These are phyloP conservation scores for Coemansia sp. DNA, from an alignment of 192 early-diverging fungal genomes.

Conservation along the genomic window DNA sequence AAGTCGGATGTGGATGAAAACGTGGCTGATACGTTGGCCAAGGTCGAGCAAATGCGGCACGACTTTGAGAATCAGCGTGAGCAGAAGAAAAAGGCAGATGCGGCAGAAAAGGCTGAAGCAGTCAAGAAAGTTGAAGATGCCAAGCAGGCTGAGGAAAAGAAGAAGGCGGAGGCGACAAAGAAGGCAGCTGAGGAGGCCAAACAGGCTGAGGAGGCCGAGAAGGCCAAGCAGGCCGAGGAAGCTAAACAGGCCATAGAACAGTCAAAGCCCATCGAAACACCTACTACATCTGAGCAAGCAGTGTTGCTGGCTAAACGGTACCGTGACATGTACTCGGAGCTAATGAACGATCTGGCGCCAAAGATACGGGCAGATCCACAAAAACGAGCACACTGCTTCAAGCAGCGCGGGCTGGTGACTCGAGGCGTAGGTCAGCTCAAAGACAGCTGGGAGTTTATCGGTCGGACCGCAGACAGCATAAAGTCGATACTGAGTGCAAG, in stretches of 20 bases:
- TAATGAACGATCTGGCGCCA: slow-evolving; percentile 26
- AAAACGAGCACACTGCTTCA: slow-evolving; percentile 28
- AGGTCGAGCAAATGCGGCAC: slow-evolving; percentile 27
- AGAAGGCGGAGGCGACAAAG: neutral
- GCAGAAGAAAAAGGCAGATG: slow-evolving; percentile 12
- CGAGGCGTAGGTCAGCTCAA: slow-evolving; percentile 49
- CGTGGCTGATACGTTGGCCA: slow-evolving; percentile 17
- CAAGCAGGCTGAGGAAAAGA: no score
- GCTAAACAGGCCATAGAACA: slow-evolving; percentile 12
- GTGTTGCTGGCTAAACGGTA: slow-evolving; percentile 19
- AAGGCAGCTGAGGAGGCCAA: neutral
- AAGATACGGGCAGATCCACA: slow-evolving; percentile 14
- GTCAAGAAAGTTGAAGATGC: neutral
- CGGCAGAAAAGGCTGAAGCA: slow-evolving; percentile 3
- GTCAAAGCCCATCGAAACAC: neutral
- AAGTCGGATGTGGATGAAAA: slow-evolving; percentile 7
- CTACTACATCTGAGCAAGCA: neutral
- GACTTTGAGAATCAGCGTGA: slow-evolving; percentile 23
- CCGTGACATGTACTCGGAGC: slow-evolving; percentile 23
- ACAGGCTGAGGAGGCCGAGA: slow-evolving; percentile 8
- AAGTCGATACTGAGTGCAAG: slow-evolving; percentile 15
- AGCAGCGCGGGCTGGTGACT: slow-evolving; percentile 37
- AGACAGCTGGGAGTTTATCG: slow-evolving; percentile 41
- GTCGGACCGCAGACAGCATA: slow-evolving; percentile 21
- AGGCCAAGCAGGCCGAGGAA: slow-evolving; percentile 6